Base-by-base conservation (phyloP, 768 basidiomycete species). In the Mycena alexandri region DNA sequence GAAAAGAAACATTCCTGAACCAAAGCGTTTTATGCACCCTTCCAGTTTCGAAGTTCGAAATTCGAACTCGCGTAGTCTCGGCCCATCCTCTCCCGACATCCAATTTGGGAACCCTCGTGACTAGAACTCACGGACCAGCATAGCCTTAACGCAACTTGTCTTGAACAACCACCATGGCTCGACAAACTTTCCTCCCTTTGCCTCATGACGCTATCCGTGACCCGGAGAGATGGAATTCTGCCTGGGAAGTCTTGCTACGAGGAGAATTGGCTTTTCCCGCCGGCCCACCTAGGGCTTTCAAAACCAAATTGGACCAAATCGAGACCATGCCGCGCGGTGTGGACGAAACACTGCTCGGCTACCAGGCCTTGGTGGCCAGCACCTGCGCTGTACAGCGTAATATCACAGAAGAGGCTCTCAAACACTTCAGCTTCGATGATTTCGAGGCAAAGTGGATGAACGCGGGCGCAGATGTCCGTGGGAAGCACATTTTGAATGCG, bases 331-430 rank as follows among this genome's bases (percentile, higher is more conserved):
- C n/a, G 47, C 1, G 6, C 10, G 38, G 24, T 8, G 16, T 55
- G n/a, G 59, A 67, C 41, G 6, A 2, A 2, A 7, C 25, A 16
- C 24, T 67, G 3, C 13, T 16, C n/a, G 33, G 0, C 17, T 61
- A 61, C 42, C 53, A 36, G 13, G 9, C 1, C 16, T 48, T 61
- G 3, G 24, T 56, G 24, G 29, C 9, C 16, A 22, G n/a, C 11
- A 71, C 70, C n/a, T 71, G 70, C 59, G 62, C 52, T n/a, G 34
- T 64, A 14, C 70, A 71, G 56, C 51, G 38, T 13, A 48, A 52
- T 47, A 25, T 71, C 36, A 61, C 65, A 1, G 34, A 33, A 1
- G 65, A 67, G 44, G 70, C 70, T 0, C 44, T 71, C 17, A 9
- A 19, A 17, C 46, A 61, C 47, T 68, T 68, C 50, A 44, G 33